Evolutionary conservation across 371 early-diverging fungal genomes (phyloP).

Genomic region (Cokeromyces recurvatus): DNA sequence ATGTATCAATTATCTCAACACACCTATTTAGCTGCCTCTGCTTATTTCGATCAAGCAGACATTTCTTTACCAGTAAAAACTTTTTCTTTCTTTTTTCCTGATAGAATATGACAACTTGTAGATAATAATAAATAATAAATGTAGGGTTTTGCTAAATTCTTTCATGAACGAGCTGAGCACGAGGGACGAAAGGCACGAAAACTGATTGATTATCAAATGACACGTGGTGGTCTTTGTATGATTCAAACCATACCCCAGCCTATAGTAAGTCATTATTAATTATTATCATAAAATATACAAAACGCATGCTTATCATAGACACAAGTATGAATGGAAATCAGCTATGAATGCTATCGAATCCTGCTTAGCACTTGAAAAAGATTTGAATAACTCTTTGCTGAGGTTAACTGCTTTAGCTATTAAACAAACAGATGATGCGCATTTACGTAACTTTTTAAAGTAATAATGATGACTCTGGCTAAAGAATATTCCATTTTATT

Average conservation of each 20-base stretch:
- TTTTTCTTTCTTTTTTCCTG: not conserved
- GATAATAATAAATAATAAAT: no score
- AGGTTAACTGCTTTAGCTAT: slow-evolving; percentile 48
- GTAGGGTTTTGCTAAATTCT: slow-evolving; percentile 51
- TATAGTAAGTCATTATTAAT: slow-evolving; percentile 13
- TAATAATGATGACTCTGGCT: no score
- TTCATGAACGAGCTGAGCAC: slow-evolving; percentile 57
- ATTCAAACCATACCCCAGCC: slow-evolving; percentile 34
- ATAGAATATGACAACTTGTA: no score
- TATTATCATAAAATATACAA: not conserved
- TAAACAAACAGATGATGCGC: slow-evolving; percentile 48
- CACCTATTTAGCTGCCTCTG: slow-evolving; percentile 47
- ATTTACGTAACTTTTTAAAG: slow-evolving; percentile 57
- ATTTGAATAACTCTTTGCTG: slow-evolving; percentile 58
- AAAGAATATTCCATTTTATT: no score
- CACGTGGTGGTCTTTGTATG: slow-evolving; percentile 54
- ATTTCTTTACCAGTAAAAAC: slow-evolving; percentile 47
- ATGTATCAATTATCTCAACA: slow-evolving; percentile 52
- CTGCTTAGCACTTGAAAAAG: slow-evolving; percentile 37
- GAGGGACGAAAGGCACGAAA: slow-evolving; percentile 39
- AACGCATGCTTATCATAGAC: not conserved
- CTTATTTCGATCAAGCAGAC: slow-evolving; percentile 46
- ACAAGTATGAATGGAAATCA: slow-evolving; percentile 32
- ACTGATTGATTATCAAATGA: slow-evolving; percentile 58
- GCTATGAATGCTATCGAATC: slow-evolving; percentile 39